phyloP scores from a whole-genome alignment of 2,329 filamentous ascomycete species.

The Scleromitrula shiraiana region DNA sequence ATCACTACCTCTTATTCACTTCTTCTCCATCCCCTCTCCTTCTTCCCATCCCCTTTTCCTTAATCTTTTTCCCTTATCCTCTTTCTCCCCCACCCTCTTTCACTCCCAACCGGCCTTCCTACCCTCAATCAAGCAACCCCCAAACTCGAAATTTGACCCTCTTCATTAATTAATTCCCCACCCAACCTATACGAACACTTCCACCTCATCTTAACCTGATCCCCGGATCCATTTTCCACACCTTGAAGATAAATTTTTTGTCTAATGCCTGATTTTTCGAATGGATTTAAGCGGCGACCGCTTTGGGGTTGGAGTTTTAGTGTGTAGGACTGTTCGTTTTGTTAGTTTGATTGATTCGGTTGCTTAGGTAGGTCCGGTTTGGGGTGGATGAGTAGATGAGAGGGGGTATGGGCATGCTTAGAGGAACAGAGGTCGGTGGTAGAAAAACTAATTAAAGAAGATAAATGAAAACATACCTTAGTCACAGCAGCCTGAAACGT shows the following conservation, averaged over 20 bases:
- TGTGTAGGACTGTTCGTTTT: conserved; percentile 57
- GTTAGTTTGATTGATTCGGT: conserved; percentile 7
- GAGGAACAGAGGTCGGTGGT: background rate
- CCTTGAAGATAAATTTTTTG: conserved; percentile 75
- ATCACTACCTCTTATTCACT: background rate
- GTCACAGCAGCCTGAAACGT: conserved; percentile 91
- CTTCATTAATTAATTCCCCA: conserved; percentile 61
- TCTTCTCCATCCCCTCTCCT: background rate
- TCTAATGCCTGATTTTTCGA: conserved; percentile 64
- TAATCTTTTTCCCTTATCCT: background rate
- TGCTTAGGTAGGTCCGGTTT: no score
- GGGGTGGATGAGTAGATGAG: background rate
- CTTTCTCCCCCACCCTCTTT: background rate
- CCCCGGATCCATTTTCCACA: conserved; percentile 61
- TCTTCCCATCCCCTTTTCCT: background rate
- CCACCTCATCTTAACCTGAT: conserved; percentile 83
- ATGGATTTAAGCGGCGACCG: conserved; percentile 63
- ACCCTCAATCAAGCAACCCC: conserved; percentile 31
- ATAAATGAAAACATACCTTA: conserved; percentile 51
- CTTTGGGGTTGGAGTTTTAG: conserved; percentile 80
- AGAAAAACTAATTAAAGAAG: background rate
- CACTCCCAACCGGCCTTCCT: no score
- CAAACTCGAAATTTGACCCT: conserved; percentile 75
- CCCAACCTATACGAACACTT: conserved; percentile 72
- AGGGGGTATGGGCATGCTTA: background rate